Conservation (phyloP, 441 rosid genomes). For the Sinapis alba region DNA sequence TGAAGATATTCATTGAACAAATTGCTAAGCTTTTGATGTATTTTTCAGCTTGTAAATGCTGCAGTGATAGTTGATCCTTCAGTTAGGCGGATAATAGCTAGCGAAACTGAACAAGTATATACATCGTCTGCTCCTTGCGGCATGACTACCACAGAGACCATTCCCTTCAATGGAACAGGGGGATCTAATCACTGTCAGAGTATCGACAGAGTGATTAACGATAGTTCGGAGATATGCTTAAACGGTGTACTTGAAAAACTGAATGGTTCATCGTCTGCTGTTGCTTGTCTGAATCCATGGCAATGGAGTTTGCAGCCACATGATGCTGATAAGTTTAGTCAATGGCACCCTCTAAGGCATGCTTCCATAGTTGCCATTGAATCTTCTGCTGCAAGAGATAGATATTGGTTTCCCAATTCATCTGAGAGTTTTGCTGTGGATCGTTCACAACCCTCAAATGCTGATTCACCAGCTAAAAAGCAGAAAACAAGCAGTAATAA, state of each 20-base stretch:
- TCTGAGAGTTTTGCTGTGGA: background rate
- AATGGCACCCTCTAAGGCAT: constrained; percentile 79
- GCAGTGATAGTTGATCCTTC: constrained; percentile 83
- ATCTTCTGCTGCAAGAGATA: constrained; percentile 83
- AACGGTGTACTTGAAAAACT: constrained; percentile 34
- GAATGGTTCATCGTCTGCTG: constrained; percentile 31
- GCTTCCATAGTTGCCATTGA: constrained; percentile 87
- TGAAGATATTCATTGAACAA: background rate
- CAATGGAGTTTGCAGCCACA: constrained; percentile 53
- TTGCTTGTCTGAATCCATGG: constrained; percentile 80
- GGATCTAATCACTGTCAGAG: constrained; percentile 12
- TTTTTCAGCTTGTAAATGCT: constrained; percentile 71
- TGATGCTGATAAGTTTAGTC: constrained; percentile 33
- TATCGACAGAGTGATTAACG: constrained; percentile 24
- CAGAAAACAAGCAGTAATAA: constrained; percentile 49
- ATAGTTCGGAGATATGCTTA: constrained; percentile 28
- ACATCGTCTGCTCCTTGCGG: constrained; percentile 28
- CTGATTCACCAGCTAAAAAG: constrained; percentile 57
- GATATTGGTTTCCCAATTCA: constrained; percentile 54
- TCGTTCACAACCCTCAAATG: constrained; percentile 30
- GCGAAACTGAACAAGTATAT: constrained; percentile 63
- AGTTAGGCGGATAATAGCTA: constrained; percentile 56
- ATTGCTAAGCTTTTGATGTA: constrained; percentile 11
- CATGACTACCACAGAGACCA: constrained; percentile 23
- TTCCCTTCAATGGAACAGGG: background rate